These are phyloP conservation scores for Skeletonema marinoi DNA, from an alignment of 108 stramenopile genomes.

Conservation along the genomic window DNA sequence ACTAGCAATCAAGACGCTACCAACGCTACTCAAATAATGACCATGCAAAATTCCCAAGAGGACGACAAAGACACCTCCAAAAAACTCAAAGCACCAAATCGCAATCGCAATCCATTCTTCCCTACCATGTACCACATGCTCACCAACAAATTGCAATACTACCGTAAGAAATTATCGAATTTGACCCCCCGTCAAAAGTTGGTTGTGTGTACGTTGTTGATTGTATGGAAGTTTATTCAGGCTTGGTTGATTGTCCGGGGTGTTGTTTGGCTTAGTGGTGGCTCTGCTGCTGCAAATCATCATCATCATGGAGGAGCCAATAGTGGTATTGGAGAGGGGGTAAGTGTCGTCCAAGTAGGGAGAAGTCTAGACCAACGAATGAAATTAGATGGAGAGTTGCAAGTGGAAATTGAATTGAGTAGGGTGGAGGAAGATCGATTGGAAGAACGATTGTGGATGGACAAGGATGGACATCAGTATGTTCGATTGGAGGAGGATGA, in stretches of 20 bases:
- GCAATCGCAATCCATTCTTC: neutral
- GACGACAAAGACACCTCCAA: too few relatives aligned
- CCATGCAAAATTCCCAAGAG: too few relatives aligned
- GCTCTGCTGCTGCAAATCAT: neutral
- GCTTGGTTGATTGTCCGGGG: neutral
- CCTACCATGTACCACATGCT: neutral
- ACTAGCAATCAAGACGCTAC: too few relatives aligned
- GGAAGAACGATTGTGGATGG: neutral
- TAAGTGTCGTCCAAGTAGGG: neutral
- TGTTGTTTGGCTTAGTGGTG: neutral
- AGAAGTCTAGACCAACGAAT: neutral
- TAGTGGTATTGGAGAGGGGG: neutral
- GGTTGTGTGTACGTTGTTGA: neutral
- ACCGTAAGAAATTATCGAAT: neutral
- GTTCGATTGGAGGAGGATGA: neutral
- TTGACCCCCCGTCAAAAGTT: neutral
- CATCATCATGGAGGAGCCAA: neutral
- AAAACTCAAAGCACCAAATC: neutral
- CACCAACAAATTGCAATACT: neutral
- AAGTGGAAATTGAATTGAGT: neutral
- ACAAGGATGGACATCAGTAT: neutral
- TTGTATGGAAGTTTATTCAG: constrained; percentile 7
- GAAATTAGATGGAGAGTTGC: neutral
- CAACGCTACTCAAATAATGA: too few relatives aligned
- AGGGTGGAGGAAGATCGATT: neutral